phyloP scores from a whole-genome alignment of 805 yeast species.

The Hanseniaspora occidentalis region DNA sequence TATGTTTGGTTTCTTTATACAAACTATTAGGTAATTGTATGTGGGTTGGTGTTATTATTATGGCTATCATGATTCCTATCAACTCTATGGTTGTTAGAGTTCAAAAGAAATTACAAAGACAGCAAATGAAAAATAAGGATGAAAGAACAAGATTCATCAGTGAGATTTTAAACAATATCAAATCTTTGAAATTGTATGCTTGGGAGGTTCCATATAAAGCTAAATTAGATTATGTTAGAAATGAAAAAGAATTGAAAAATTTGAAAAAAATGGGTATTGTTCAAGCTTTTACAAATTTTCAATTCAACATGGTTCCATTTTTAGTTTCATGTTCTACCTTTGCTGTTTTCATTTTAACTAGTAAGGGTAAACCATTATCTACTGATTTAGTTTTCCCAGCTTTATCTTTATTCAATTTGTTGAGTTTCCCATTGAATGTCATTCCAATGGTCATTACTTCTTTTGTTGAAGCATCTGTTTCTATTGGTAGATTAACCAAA shows the following conservation, averaged over 20 bases:
- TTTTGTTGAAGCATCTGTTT: slow-evolving; percentile 80
- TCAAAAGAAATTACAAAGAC: slow-evolving; percentile 63
- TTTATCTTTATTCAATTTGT: slow-evolving; percentile 71
- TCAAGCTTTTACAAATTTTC: slow-evolving; percentile 57
- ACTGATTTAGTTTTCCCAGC: slow-evolving; percentile 93
- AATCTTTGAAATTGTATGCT: slow-evolving; percentile 83
- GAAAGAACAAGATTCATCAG: slow-evolving; percentile 80
- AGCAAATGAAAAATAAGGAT: slow-evolving; percentile 85
- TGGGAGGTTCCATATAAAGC: slow-evolving; percentile 86
- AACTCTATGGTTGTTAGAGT: slow-evolving; percentile 56
- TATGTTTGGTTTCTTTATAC: slow-evolving; percentile 66
- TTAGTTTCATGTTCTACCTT: slow-evolving; percentile 84
- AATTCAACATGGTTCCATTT: slow-evolving; percentile 81
- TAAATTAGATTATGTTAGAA: slow-evolving; percentile 70
- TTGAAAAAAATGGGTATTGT: slow-evolving; percentile 62
- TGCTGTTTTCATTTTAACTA: slow-evolving; percentile 56
- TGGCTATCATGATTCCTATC: slow-evolving; percentile 67
- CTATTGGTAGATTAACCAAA: slow-evolving; percentile 57
- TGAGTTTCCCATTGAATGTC: slow-evolving; percentile 84
- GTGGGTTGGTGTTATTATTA: slow-evolving; percentile 89
- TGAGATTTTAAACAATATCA: slow-evolving; percentile 83
- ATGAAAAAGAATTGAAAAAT: slow-evolving; percentile 71
- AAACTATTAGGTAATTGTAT: slow-evolving; percentile 72
- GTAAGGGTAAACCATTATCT: slow-evolving; percentile 51
- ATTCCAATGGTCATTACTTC: slow-evolving; percentile 84